Conservation (phyloP, 805 yeast genomes). For the Candida piceae region DNA sequence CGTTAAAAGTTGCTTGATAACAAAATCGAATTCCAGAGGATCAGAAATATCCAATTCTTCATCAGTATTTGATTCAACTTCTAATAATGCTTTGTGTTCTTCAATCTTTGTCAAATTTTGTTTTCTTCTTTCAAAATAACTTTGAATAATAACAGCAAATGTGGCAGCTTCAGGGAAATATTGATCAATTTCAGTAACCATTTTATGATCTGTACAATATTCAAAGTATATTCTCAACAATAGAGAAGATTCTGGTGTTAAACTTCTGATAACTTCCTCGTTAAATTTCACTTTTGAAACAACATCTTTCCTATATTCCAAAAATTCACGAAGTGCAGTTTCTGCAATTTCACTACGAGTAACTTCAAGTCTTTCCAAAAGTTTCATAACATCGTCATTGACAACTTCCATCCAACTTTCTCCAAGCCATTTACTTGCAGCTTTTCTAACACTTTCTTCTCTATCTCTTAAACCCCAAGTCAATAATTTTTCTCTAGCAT, state of each 20-base stretch:
- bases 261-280: slow-evolving; percentile 60
- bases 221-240: slow-evolving; percentile 62
- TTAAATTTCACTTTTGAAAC: slow-evolving; percentile 54
- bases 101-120: slow-evolving; percentile 22
- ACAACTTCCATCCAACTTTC: slow-evolving; percentile 66
- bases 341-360: slow-evolving; percentile 64
- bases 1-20: slow-evolving; percentile 65
- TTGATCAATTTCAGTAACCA: slow-evolving; percentile 53
- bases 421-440: slow-evolving; percentile 68
- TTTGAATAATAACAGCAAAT: slow-evolving; percentile 54
- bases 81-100: slow-evolving; percentile 16
- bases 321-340: slow-evolving; percentile 57
- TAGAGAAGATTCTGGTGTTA: slow-evolving; percentile 73
- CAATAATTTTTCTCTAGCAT: slow-evolving; percentile 60
- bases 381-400: slow-evolving; percentile 64
- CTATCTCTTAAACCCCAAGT: slow-evolving; percentile 87
- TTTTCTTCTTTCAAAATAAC: slow-evolving; percentile 49
- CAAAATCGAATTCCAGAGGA: slow-evolving; percentile 59
- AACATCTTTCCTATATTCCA: slow-evolving; percentile 59
- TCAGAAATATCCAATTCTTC: slow-evolving; percentile 35
- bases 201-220: slow-evolving; percentile 52
- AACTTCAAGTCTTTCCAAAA: slow-evolving; percentile 69
- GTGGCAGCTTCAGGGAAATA: slow-evolving; percentile 76
- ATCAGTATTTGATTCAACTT: slow-evolving; percentile 13
- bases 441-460: slow-evolving; percentile 64